Conservation (phyloP, 2,329 filamentous ascomycete species). For the Gremmenia infestans region DNA sequence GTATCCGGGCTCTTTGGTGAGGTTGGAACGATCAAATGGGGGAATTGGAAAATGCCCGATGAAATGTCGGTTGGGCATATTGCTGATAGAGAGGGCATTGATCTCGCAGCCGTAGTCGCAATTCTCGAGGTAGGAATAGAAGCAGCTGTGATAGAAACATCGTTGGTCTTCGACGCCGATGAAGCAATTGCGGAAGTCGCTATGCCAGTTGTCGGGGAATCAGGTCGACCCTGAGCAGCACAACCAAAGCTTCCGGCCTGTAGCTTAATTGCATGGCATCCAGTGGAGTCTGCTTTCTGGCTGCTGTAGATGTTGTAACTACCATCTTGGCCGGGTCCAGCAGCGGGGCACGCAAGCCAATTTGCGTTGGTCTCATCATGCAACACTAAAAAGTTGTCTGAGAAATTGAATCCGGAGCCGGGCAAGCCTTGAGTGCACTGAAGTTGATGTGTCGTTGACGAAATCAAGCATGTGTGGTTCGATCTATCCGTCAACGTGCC, state of each 20-base stretch:
- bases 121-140: background rate
- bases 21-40: slow-evolving; percentile 28
- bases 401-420: slow-evolving; percentile 18
- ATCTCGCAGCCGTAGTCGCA: background rate
- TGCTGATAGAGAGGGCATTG: background rate
- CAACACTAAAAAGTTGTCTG: slow-evolving; percentile 17
- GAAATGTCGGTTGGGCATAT: slow-evolving; percentile 24
- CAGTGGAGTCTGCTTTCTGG: slow-evolving; percentile 17
- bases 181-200: background rate
- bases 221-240: slow-evolving; percentile 18
- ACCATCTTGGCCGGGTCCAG: slow-evolving; percentile 24
- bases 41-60: slow-evolving; percentile 19
- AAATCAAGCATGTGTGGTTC: slow-evolving; percentile 24
- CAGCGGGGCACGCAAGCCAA: slow-evolving; percentile 26
- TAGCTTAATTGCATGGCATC: slow-evolving; percentile 23
- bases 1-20: slow-evolving; percentile 16
- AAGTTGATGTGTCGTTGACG: slow-evolving; percentile 20
- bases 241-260: slow-evolving; percentile 23
- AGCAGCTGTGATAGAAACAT: background rate
- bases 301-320: slow-evolving; percentile 25
- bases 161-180: background rate
- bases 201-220: background rate
- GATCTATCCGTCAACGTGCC: slow-evolving; percentile 17
- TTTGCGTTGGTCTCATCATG: slow-evolving; percentile 13
- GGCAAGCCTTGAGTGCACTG: slow-evolving; percentile 19